Evolutionary conservation across 495 filamentous ascomycete genomes (phyloP).

Genomic region (Talaromyces thailandensis): DNA sequence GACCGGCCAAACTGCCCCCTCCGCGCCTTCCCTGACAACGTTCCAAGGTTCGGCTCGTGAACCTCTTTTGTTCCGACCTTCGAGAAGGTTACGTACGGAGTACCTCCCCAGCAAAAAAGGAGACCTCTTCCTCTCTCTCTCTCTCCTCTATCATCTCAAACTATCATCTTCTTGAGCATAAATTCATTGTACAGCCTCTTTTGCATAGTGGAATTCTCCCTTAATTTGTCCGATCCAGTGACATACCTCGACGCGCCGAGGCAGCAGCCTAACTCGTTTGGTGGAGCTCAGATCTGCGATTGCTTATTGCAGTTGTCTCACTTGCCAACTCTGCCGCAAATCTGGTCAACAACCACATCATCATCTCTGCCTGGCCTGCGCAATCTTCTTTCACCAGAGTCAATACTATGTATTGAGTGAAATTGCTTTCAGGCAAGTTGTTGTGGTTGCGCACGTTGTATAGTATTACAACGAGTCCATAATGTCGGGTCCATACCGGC

Average conservation of each 20-base stretch:
- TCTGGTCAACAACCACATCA: neutral
- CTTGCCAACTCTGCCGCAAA: neutral
- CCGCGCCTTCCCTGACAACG: neutral
- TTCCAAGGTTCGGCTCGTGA: neutral
- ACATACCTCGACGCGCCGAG: neutral
- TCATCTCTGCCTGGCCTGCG: neutral
- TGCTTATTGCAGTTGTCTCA: neutral
- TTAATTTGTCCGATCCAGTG: neutral
- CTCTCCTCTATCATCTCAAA: too few species aligned
- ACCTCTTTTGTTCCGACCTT: neutral
- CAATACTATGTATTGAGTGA: neutral
- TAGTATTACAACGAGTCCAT: neutral
- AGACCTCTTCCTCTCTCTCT: neutral
- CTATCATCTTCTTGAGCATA: neutral
- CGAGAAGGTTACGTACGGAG: neutral
- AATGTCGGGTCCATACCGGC: conserved; percentile 4
- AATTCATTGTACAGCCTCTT: neutral
- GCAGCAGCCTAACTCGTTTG: neutral
- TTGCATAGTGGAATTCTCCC: neutral
- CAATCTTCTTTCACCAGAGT: neutral
- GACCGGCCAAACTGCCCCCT: neutral
- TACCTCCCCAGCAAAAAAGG: neutral
- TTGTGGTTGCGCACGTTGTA: neutral
- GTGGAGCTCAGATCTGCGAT: neutral
- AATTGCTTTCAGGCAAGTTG: neutral